Conservation (phyloP, 345 rosid genomes). For the Brassica nigra region DNA sequence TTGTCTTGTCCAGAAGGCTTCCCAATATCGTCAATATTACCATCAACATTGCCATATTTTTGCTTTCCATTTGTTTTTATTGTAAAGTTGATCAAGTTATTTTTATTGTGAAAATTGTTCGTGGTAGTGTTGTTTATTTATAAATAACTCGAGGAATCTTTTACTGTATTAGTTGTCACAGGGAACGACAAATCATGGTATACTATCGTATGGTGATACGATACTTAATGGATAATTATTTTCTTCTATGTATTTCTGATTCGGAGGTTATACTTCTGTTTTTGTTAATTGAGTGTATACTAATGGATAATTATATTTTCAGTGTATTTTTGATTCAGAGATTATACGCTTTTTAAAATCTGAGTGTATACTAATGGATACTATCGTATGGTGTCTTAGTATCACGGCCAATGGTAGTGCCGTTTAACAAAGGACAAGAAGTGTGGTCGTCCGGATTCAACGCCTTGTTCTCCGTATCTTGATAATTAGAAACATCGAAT, state of each 20-base stretch:
- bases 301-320: not conserved
- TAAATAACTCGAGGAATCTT: not conserved
- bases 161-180: not conserved
- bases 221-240: not conserved
- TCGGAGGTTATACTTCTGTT: not conserved
- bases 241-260: not conserved
- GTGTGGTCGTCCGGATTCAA: not conserved
- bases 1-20: not conserved
- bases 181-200: not conserved
- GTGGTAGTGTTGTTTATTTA: not conserved
- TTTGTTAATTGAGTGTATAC: not conserved
- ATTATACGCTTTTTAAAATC: not conserved
- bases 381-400: too few species aligned
- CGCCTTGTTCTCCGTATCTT: not conserved
- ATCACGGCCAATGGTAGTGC: not conserved
- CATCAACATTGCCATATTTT: not conserved
- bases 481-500: not conserved
- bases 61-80: slow-evolving; percentile 14
- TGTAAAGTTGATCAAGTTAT: not conserved
- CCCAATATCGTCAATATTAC: slow-evolving; percentile 10
- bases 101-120: not conserved
- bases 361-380: too few species aligned
- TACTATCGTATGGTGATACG: not conserved
- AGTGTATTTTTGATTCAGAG: not conserved
- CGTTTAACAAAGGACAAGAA: not conserved